phyloP scores from a whole-genome alignment of 2,329 filamentous ascomycete genomes.

The Verticillium zaregamsianum region DNA sequence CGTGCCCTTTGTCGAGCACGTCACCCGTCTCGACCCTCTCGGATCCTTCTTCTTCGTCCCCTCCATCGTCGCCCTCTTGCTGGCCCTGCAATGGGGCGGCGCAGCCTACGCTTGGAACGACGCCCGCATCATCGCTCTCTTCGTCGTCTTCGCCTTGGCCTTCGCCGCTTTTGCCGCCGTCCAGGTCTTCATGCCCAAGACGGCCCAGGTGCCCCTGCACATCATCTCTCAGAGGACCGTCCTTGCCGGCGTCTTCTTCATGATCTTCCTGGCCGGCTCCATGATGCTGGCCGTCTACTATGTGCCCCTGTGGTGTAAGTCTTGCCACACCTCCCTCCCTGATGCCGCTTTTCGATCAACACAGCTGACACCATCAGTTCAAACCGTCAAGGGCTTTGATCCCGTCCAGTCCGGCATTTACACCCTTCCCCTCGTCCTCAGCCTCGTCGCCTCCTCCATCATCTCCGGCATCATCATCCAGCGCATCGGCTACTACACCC shows the following conservation, averaged over 20 bases:
- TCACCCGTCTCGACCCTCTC: conserved; percentile 15
- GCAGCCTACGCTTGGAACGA: conserved; percentile 46
- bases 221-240: conserved; percentile 36
- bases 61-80: conserved; percentile 39
- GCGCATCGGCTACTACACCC: conserved; percentile 38
- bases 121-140: conserved; percentile 49
- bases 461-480: conserved; percentile 29
- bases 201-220: conserved; percentile 37
- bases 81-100: conserved; percentile 63
- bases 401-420: conserved; percentile 34
- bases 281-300: conserved; percentile 28
- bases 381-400: conserved; percentile 34
- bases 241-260: conserved; percentile 25
- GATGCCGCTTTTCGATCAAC: too few relatives aligned
- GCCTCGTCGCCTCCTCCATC: conserved; percentile 29
- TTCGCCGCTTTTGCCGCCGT: conserved; percentile 28
- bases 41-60: conserved; percentile 27
- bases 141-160: conserved; percentile 29
- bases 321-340: neutral
- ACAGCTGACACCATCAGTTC: conserved; percentile 18
- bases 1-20: conserved; percentile 1
- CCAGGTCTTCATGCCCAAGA: conserved; percentile 33
- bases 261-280: conserved; percentile 33
- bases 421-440: conserved; percentile 35
- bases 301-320: conserved; percentile 44